Conservation (phyloP, 2,329 filamentous ascomycete genomes). For the Pseudogymnoascus sp. region DNA sequence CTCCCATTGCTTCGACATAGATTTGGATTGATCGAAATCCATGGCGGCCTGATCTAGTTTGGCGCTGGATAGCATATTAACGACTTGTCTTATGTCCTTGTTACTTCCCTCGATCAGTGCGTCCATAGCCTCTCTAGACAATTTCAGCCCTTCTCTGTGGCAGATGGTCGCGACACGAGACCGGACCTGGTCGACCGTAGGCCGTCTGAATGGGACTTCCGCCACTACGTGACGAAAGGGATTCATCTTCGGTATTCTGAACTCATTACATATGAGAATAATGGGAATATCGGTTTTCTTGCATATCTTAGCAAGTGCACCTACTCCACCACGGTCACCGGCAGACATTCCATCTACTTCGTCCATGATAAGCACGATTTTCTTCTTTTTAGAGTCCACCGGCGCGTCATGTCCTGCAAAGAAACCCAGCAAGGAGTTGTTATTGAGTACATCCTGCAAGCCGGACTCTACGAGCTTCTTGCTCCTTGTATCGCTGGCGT, state of each 20-base stretch:
- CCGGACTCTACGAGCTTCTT: conserved; percentile 90
- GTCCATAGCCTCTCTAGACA: conserved; percentile 76
- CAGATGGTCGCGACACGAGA: conserved; percentile 93
- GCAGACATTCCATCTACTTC: conserved; percentile 99
- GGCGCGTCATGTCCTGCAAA: conserved; percentile 78
- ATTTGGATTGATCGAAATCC: conserved; percentile 76
- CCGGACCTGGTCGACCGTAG: conserved; percentile 83
- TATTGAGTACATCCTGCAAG: conserved; percentile 84
- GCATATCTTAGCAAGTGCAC: conserved; percentile 86
- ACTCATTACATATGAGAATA: conserved; percentile 97
- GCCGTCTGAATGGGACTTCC: conserved; percentile 80
- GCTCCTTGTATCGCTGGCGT: conserved; percentile 90
- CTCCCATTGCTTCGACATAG: conserved; percentile 97
- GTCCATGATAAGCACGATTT: conserved; percentile 95
- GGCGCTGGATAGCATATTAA: conserved; percentile 95
- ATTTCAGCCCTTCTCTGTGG: conserved; percentile 79
- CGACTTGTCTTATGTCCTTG: conserved; percentile 93
- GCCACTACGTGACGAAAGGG: conserved; percentile 83
- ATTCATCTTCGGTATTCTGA: conserved; percentile 91
- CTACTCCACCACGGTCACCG: conserved; percentile 90
- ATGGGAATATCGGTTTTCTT: conserved; percentile 92
- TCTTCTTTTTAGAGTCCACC: conserved; percentile 76
- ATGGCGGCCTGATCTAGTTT: conserved; percentile 78
- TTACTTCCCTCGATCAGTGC: conserved; percentile 91
- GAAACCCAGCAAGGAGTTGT: conserved; percentile 83